phyloP scores from a whole-genome alignment of 164 flowering plant genomes.

The Stephania japonica region DNA sequence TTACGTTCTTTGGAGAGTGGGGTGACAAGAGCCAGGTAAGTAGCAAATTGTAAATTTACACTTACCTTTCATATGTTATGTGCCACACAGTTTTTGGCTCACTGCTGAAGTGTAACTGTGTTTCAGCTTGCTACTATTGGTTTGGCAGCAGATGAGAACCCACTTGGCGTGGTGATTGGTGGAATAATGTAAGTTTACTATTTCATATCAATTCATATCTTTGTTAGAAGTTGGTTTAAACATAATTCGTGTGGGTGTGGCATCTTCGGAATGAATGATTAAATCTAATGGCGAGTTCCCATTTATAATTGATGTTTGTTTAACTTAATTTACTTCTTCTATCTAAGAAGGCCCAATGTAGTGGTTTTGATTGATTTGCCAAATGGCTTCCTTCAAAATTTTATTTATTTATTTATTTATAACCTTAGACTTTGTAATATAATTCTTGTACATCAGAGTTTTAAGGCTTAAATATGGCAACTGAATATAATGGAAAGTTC shows the following conservation, averaged over 20 bases:
- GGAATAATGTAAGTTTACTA: constrained; percentile 66
- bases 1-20: constrained; percentile 98
- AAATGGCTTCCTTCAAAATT: not conserved
- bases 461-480: not conserved
- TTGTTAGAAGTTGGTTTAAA: not conserved
- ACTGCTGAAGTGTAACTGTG: constrained; percentile 12
- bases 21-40: constrained; percentile 99
- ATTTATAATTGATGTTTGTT: not conserved
- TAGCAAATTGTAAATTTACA: not conserved
- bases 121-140: constrained; percentile 94
- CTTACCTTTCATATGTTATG: not conserved
- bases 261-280: not conserved
- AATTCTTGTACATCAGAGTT: not conserved
- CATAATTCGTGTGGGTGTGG: not conserved
- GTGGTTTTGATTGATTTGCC: not conserved
- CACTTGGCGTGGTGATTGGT: constrained; percentile 95
- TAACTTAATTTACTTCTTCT: not conserved
- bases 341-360: not conserved
- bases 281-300: not conserved
- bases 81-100: not conserved
- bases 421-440: not conserved
- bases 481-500: not conserved
- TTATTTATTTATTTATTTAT: not conserved
- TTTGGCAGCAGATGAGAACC: constrained; percentile 96
- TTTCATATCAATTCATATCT: not conserved